A percentile compares a stretch with the other conserved stretches of the same genome.
Conservation (phyloP, 2,329 filamentous ascomycete species). For the Fusarium sororula region DNA sequence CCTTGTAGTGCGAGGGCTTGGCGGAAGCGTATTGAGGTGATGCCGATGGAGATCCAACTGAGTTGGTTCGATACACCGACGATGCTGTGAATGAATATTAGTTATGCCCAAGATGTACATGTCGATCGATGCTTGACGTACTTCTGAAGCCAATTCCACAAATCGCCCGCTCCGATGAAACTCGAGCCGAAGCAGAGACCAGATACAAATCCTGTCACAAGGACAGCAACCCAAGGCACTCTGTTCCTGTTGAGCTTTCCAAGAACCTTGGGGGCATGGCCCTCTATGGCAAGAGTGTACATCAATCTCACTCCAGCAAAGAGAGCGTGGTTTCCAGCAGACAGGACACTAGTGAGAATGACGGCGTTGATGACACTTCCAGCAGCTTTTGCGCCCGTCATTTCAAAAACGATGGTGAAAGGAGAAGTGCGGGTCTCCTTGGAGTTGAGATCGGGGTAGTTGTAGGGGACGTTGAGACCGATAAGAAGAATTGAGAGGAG, state of each 20-base stretch:
- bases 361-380: constrained; percentile 68
- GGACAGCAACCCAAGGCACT: constrained; percentile 52
- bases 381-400: constrained; percentile 62
- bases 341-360: constrained; percentile 54
- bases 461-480: constrained; percentile 68
- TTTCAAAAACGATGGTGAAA: constrained; percentile 67
- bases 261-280: constrained; percentile 65
- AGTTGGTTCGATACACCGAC: constrained; percentile 75
- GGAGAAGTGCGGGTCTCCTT: constrained; percentile 50
- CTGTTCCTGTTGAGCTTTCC: constrained; percentile 48
- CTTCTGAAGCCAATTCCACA: constrained; percentile 75
- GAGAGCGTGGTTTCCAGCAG: constrained; percentile 50
- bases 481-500: constrained; percentile 54
- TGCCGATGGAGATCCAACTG: constrained; percentile 71
- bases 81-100: constrained; percentile 51
- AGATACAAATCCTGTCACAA: constrained; percentile 64
- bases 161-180: constrained; percentile 70
- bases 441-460: constrained; percentile 47
- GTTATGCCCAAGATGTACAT: background rate
- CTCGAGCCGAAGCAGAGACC: constrained; percentile 71
- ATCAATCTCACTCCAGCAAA: constrained; percentile 48
- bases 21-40: constrained; percentile 73
- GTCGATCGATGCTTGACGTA: constrained; percentile 42
- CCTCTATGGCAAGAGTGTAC: constrained; percentile 51
- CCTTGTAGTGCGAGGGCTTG: constrained; percentile 64